Evolutionary conservation across 257 asterid genomes (phyloP), one percentile per base, ranked within the genome.

Genomic region (Linaria vulgaris): DNA sequence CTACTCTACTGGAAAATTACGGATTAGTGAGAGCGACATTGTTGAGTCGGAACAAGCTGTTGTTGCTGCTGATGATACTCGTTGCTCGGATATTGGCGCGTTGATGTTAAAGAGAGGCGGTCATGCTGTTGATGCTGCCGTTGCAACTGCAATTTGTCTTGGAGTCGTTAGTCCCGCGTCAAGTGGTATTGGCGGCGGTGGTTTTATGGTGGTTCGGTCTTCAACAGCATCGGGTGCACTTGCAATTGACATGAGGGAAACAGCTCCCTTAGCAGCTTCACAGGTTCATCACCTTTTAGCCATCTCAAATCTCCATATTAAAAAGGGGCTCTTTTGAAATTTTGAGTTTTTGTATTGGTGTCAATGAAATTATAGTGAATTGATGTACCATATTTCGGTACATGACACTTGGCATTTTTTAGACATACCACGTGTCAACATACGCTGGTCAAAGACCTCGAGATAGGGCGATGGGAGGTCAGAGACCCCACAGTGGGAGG

Each of bases 181-280:
- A 11, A 88, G 97, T 66, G 97, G 96, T 30, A 82, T 91, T 1
- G 97, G 97, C 12, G 97, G 97, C 10, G 97, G 96, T 9, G 94
- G 68, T 30, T 88, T 88, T 71, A 88, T 91, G 97, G 83, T 91
- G 9, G 91, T 91, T 53, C 80, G 76, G 49, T 79, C 94, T 57
- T 81, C 86, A 0, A 68, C 87, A 6, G 41, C 72, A 0, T 57
- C 82, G 2, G 74, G 37, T 41, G 82, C 88, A 22, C 59, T 67
- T 37, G 95, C 96, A 0, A 75, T 83, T n/a, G 95, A 91, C 73
- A 79, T 82, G 89, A 88, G 97, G 61, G 97, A 88, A 78, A 88
- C 97, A 54, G 97, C 97, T 37, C 97, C 97, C 0, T 59, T 57
- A 41, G 94, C 91, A 61, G 90, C 97, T 63, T 82, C 96, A 22